Evolutionary conservation across 2,329 filamentous ascomycete genomes (phyloP), one percentile per base, ranked within the genome.

Genomic region (Parasarocladium wereldwijsianum): DNA sequence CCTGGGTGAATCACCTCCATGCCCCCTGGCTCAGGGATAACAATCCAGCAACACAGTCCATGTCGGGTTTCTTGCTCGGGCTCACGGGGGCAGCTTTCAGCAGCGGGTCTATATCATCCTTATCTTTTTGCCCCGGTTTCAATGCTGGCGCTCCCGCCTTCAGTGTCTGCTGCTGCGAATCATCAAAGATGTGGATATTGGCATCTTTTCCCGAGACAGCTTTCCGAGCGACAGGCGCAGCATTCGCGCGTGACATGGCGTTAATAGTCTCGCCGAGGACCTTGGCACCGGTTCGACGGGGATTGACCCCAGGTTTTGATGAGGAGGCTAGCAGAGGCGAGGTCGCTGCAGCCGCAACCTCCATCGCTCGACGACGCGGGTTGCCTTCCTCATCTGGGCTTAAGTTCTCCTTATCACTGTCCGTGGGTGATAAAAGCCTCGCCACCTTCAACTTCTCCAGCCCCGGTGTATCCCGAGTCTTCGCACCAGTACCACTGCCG

Each of bases 391-490:
- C 61, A 38, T 60, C 62, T 2, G 62, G 76, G 45, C 60, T 70
- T 68, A 84, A 92, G 47, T 96, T 96, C 57, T 96, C 87, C 56
- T 96, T 96, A 50, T 96, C 87, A 2, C 84, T 93, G 44, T 93
- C 86, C 28, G 50, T 38, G 8, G 52, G 48, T 15, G 52, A 58
- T 8, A 52, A 43, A 25, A 58, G 40, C 43, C 51, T 51, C 5
- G 50, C 51, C 11, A 56, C 44, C 35, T 60, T 62, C 29, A 55
- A 50, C 34, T 54, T 55, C 16, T 29, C 31, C 8, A 6, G 22
- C 12, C n/a, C 22, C n/a, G 6, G 22, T 24, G 22, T 24, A n/a
- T 6, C n/a, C n/a, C 12, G 22, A 24, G 24, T 17, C 8, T 13
- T 23, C 5, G 43, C 44, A 8, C 25, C 32, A 27, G 33, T 40